These are phyloP conservation scores for Candida maltosa DNA, from an alignment of 805 yeast genomes.

Conservation along the genomic window DNA sequence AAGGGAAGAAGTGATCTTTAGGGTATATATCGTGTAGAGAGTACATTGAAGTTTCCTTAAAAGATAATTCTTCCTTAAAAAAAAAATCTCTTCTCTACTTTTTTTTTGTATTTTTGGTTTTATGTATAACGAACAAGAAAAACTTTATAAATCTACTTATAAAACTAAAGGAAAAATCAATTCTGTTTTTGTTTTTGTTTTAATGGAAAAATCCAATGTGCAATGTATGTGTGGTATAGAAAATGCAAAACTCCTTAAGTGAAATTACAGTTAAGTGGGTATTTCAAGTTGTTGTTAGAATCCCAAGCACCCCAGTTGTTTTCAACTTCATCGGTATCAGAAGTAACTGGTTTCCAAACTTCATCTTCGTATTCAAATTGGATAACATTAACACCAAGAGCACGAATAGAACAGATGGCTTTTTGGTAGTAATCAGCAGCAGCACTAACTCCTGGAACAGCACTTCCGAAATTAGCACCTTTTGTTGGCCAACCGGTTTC, in stretches of 20 bases:
- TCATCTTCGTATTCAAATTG: slow-evolving; percentile 96
- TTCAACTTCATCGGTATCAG: slow-evolving; percentile 84
- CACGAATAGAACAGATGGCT: slow-evolving; percentile 90
- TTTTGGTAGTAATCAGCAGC: slow-evolving; percentile 83
- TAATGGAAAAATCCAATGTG: not conserved
- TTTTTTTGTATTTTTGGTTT: no score
- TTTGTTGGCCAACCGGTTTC: slow-evolving; percentile 97
- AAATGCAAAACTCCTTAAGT: slow-evolving; percentile 8
- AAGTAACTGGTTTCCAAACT: slow-evolving; percentile 90
- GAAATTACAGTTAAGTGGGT: slow-evolving; percentile 32
- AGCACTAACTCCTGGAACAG: slow-evolving; percentile 68
- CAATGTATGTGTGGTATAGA: not conserved
- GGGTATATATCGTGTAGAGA: not conserved
- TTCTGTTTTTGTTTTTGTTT: no score
- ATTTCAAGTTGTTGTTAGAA: slow-evolving; percentile 39
- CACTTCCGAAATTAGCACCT: slow-evolving; percentile 66
- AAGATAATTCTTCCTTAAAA: no score
- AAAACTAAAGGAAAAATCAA: no score
- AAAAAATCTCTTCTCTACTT: no score
- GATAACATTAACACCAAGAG: slow-evolving; percentile 91
- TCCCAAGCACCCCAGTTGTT: slow-evolving; percentile 93
- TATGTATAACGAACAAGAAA: no score
- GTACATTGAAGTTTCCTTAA: slow-evolving; percentile 1
- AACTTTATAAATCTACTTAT: no score
- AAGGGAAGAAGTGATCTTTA: not conserved